Evolutionary conservation across 495 filamentous ascomycete species (phyloP), one percentile per base, ranked within the genome.

Genomic region (Astrothelium macrocarpum): DNA sequence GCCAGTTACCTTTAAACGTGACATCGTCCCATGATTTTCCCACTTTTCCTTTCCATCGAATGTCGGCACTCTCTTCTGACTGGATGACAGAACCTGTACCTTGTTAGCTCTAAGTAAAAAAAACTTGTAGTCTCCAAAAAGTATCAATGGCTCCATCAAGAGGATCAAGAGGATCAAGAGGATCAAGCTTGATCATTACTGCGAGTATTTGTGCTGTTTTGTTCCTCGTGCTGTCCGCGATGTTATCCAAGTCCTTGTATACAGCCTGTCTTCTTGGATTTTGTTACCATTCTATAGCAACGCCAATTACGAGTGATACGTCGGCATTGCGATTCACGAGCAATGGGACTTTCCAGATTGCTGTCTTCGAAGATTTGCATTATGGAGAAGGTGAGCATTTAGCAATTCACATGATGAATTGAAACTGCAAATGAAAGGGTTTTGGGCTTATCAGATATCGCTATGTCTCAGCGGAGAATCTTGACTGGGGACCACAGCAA

Each of bases 311-410:
- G 49, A 29, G 10, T 10, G 16, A 16, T 9, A 28, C 49, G 7
- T 5, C 12, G 29, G 9, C 25, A 16, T 29, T 65, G 63, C 53
- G 43, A 12, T 65, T 65, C 36, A 59, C 63, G 26, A 32, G 29
- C 7, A 32, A 71, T 45, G 63, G 67, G 26, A 65, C 60, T 25
- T 71, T 71, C 59, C 59, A 67, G 68, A 74, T 90, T 29, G 73
- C 81, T 20, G 77, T 90, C 31, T 88, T 90, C 65, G 76, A 82
- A 26, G 87, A 90, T 67, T 68, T 90, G 23, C 86, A 90, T 72
- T 89, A 85, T 65, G 87, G 83, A 11, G 87, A 90, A 70, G 78
- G 82, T 83, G 75, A 65, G 74, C 65, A 26, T 49, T 10, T 43
- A 4, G 29, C 66, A 32, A 23, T 59, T 26, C n/a, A n/a, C n/a